Percentiles rank a stretch among this genome's conserved stretches.
phyloP scores from a whole-genome alignment of 192 early-diverging fungal species.

The Umbelopsis vinacea region DNA sequence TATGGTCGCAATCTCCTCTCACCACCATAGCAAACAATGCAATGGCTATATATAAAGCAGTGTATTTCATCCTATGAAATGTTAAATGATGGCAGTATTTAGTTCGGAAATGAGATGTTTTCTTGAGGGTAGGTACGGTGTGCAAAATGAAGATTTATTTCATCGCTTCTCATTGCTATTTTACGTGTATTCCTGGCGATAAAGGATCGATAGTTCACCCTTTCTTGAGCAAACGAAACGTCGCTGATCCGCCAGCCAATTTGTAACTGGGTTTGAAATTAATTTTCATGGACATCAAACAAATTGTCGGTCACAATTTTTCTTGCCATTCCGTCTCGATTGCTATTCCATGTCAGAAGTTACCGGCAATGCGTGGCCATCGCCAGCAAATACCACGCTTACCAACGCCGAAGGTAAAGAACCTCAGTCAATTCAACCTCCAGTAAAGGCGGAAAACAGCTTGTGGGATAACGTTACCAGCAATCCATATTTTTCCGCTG shows the following conservation, averaged over 20 bases:
- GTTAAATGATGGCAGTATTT: too few relatives aligned
- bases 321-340: neutral
- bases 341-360: constrained; percentile 16
- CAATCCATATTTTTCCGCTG: constrained; percentile 95
- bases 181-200: too few relatives aligned
- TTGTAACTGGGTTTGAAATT: neutral
- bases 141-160: too few relatives aligned
- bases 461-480: constrained; percentile 46
- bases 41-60: too few relatives aligned
- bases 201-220: neutral
- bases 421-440: neutral
- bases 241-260: neutral
- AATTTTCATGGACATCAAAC: neutral
- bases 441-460: constrained; percentile 5
- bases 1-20: too few relatives aligned
- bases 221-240: neutral
- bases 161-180: too few relatives aligned
- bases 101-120: too few relatives aligned
- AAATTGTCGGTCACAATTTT: neutral
- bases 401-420: too few relatives aligned
- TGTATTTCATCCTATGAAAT: too few relatives aligned
- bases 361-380: neutral
- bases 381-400: neutral
- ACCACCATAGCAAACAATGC: too few relatives aligned
- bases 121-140: too few relatives aligned